Evolutionary conservation across 768 basidiomycete species (phyloP).

Genomic region (Russula abietina): DNA sequence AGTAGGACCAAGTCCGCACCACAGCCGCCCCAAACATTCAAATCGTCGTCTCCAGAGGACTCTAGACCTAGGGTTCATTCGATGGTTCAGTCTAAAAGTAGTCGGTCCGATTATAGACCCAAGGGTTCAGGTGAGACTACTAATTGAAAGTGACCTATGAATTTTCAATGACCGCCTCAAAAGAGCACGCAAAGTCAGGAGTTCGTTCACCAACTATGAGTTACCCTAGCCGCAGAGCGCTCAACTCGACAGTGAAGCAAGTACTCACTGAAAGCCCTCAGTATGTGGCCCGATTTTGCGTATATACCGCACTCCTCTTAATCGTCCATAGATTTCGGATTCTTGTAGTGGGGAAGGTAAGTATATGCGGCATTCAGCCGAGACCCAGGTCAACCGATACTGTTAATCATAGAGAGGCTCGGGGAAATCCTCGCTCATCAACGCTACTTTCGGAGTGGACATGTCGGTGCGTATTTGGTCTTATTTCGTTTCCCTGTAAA

Average conservation of each 20-base stretch:
- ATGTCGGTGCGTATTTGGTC: not conserved
- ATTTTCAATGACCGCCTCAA: not conserved
- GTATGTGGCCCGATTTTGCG: not conserved
- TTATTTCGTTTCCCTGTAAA: not conserved
- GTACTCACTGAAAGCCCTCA: not conserved
- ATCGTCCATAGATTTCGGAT: not conserved
- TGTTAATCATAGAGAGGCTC: not conserved
- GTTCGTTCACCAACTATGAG: not conserved
- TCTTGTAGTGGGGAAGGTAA: constrained; percentile 1
- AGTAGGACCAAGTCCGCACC: not conserved
- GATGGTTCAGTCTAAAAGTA: too few species aligned
- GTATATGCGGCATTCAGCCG: not conserved
- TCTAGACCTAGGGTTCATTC: not conserved
- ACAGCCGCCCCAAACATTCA: not conserved
- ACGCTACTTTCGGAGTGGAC: not conserved
- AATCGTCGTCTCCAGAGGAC: not conserved
- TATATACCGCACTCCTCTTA: not conserved
- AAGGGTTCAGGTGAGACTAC: not conserved
- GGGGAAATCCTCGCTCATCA: not conserved
- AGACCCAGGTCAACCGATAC: not conserved
- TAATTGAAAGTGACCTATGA: not conserved
- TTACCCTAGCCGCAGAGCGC: not conserved
- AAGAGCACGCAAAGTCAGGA: not conserved
- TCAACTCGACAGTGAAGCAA: not conserved
- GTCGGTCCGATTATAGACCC: not conserved